Percentiles rank a stretch among this genome's conserved stretches.
These are phyloP conservation scores for Penicillium sp. DNA, from an alignment of 2,329 filamentous ascomycete species.

Conservation along the genomic window DNA sequence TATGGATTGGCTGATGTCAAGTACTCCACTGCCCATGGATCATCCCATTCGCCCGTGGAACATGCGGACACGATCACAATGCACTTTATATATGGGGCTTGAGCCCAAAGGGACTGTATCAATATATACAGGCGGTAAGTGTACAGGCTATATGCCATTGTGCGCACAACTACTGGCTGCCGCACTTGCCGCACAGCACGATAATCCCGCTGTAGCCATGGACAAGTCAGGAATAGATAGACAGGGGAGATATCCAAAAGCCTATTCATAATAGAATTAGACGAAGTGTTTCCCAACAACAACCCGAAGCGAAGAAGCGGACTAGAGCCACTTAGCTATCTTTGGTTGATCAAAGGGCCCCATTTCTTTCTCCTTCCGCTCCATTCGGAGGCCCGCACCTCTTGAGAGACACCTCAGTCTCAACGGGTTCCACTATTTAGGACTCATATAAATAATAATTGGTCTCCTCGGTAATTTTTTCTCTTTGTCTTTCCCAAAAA, in stretches of 20 bases:
- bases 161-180: constrained; percentile 5
- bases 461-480: neutral
- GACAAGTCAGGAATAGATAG: neutral
- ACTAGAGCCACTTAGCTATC: constrained; percentile 4
- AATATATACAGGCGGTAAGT: neutral
- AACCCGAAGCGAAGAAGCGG: neutral
- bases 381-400: constrained; percentile 23
- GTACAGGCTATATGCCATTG: neutral
- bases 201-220: constrained; percentile 4
- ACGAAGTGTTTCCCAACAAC: constrained; percentile 1
- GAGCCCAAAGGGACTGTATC: neutral
- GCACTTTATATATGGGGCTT: neutral
- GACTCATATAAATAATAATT: constrained; percentile 17
- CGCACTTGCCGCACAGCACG: constrained; percentile 19
- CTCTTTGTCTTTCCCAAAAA: constrained; percentile 1
- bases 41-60: neutral
- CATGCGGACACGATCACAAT: constrained; percentile 1
- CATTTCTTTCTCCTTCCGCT: constrained; percentile 28
- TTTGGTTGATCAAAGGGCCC: constrained; percentile 4
- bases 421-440: constrained; percentile 12
- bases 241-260: neutral
- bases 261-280: neutral
- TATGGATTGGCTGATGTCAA: neutral
- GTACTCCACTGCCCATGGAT: neutral
- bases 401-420: constrained; percentile 5